phyloP scores from a whole-genome alignment of 2,329 filamentous ascomycete species.

The Penicillium capsulatum region DNA sequence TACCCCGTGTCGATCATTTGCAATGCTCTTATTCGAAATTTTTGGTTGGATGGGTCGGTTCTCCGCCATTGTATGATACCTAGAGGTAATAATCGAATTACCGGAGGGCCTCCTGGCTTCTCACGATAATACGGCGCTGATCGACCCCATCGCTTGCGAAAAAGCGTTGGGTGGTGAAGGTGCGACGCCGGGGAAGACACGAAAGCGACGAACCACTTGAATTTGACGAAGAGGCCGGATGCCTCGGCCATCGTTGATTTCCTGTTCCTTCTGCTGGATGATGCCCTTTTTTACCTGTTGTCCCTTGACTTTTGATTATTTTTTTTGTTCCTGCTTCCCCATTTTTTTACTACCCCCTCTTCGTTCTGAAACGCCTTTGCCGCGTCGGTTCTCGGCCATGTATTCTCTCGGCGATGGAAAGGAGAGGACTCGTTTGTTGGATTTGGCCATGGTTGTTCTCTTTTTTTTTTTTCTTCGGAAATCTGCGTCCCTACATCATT shows the following conservation, averaged over 20 bases:
- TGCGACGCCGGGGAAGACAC: conserved; percentile 22
- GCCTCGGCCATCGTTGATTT: conserved; percentile 5
- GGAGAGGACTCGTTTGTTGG: conserved; percentile 17
- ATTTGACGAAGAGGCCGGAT: conserved; percentile 13
- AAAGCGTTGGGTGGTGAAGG: conserved; percentile 21
- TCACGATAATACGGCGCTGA: conserved; percentile 31
- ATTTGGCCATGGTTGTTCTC: conserved; percentile 18
- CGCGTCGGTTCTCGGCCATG: conserved; percentile 24
- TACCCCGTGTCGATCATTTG: conserved; percentile 37
- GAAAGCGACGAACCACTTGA: conserved; percentile 27
- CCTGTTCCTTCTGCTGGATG: conserved; percentile 16
- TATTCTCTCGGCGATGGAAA: conserved; percentile 19
- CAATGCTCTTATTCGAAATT: conserved; percentile 36
- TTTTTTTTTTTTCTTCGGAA: conserved; percentile 9
- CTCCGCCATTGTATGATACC: conserved; percentile 42
- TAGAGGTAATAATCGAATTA: conserved; percentile 38
- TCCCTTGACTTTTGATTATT: conserved; percentile 22
- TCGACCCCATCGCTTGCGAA: conserved; percentile 21
- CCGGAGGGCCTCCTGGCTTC: conserved; percentile 22
- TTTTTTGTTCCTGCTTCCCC: conserved; percentile 30
- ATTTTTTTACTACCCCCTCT: conserved; percentile 22
- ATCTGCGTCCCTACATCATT: conserved; percentile 18
- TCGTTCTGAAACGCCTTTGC: conserved; percentile 35
- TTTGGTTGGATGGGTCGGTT: conserved; percentile 33
- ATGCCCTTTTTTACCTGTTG: conserved; percentile 19